Conservation (phyloP, 345 rosid genomes). For the Rhodomyrtus tomentosa region DNA sequence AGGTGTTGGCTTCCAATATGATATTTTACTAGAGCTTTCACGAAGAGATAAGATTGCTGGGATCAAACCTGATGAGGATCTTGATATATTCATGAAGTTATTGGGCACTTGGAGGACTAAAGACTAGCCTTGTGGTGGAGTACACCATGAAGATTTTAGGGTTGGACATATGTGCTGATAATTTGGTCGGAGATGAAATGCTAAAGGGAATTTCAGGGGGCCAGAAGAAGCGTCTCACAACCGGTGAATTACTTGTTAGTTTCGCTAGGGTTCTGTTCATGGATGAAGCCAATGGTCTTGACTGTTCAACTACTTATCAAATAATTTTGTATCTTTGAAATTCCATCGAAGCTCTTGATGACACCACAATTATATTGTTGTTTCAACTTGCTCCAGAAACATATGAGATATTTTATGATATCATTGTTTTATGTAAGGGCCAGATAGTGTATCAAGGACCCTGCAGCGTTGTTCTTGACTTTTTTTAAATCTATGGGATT, state of each 20-base stretch:
- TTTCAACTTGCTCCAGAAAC: conserved; percentile 98
- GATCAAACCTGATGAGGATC: conserved; percentile 96
- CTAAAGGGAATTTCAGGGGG: conserved; percentile 99
- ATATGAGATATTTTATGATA: conserved; percentile 79
- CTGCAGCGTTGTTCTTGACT: conserved; percentile 55
- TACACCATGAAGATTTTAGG: conserved; percentile 98
- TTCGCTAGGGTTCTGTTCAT: conserved; percentile 95
- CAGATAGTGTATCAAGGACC: conserved; percentile 94
- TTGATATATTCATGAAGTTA: conserved; percentile 98
- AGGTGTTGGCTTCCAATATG: conserved; percentile 90
- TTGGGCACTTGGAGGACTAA: conserved; percentile 71
- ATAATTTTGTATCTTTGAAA: conserved; percentile 80
- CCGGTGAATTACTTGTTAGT: conserved; percentile 92
- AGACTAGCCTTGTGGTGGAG: conserved; percentile 79
- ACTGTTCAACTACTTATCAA: conserved; percentile 93
- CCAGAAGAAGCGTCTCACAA: too few relatives aligned
- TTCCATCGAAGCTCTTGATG: conserved; percentile 74
- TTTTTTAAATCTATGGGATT: conserved; percentile 79
- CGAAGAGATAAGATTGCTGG: conserved; percentile 89
- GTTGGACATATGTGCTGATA: conserved; percentile 86
- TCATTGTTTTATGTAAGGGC: conserved; percentile 84
- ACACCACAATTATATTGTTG: conserved; percentile 73
- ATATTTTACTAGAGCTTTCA: conserved; percentile 87
- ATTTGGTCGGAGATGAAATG: conserved; percentile 98
- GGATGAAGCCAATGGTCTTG: conserved; percentile 99